Evolutionary conservation across 2,329 filamentous ascomycete genomes (phyloP), one percentile per base, ranked within the genome.

Genomic region (Pseudogymnoascus sp.): DNA sequence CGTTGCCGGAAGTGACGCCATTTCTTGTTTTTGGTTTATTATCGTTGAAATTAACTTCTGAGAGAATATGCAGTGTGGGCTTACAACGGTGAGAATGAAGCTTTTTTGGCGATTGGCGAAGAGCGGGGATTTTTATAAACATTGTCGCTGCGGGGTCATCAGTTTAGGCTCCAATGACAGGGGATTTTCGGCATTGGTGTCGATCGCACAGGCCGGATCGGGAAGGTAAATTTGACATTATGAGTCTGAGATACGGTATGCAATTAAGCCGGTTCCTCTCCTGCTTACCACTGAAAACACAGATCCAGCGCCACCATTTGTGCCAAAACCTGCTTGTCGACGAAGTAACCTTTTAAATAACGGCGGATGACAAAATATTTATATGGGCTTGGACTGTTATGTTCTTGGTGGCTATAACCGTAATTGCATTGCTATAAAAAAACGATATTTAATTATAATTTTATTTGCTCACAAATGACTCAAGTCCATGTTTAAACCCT

Each of bases 1-100:
- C 0, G 38, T 50, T 37, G 36, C 37, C 43, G 62, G 63, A 7
- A 67, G 61, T 28, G 59, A 36, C 6, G 61, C 16, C 58, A 59
- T 50, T 14, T n/a, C 11, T 50, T 30, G 25, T 30, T 50, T 16
- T 50, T 7, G 3, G 43, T 11, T 50, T 50, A 7, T 6, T 30
- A 6, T 4, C 2, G 5, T 50, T 50, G 14, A n/a, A 50, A 30
- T 30, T 50, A 3, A 16, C 8, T 50, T 30, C 8, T 16, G 11
- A 4, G 14, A n/a, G 11, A 14, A n/a, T 11, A 2, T 6, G 9
- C 2, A 30, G n/a, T 30, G 3, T 50, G 25, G 7, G 22, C n/a
- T 50, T 30, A n/a, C 6, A 30, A 16, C 2, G 1, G 43, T 16
- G n/a, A n/a, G 2, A 18, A 18, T 50, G 25, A 50, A 30, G 25